Conservation (phyloP, 208 protist species). For the Leishmania braziliensis region DNA sequence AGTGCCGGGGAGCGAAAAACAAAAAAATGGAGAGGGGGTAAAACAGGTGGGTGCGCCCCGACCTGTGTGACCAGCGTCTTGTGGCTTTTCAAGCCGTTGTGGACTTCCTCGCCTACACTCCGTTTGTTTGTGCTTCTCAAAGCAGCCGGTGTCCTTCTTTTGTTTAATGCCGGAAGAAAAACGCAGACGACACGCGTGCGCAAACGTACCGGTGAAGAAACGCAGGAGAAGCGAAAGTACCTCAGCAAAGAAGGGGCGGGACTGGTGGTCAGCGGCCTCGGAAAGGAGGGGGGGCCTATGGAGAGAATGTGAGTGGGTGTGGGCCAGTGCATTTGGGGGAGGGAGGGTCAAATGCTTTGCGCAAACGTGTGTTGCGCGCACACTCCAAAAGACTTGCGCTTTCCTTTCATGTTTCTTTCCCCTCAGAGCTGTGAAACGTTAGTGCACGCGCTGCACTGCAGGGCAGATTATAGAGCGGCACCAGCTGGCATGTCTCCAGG, state of each 20-base stretch:
- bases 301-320: background rate
- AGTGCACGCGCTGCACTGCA: background rate
- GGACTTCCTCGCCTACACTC: background rate
- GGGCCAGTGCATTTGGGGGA: background rate
- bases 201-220: background rate
- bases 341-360: background rate
- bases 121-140: background rate
- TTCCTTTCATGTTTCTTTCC: background rate
- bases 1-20: no score
- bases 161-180: background rate
- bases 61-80: background rate
- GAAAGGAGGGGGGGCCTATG: background rate
- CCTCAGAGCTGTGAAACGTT: background rate
- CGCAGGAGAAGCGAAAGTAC: background rate
- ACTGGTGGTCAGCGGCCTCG: background rate
- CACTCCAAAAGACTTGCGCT: background rate
- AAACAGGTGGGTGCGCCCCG: no score
- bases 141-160: background rate
- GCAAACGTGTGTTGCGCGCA: background rate
- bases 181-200: background rate
- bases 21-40: no score
- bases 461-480: no score
- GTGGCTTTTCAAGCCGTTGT: background rate
- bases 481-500: background rate
- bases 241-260: background rate